A percentile compares a stretch with the other conserved stretches of the same genome.
Conservation (phyloP, 345 rosid genomes). For the Raphanus raphanistrum region DNA sequence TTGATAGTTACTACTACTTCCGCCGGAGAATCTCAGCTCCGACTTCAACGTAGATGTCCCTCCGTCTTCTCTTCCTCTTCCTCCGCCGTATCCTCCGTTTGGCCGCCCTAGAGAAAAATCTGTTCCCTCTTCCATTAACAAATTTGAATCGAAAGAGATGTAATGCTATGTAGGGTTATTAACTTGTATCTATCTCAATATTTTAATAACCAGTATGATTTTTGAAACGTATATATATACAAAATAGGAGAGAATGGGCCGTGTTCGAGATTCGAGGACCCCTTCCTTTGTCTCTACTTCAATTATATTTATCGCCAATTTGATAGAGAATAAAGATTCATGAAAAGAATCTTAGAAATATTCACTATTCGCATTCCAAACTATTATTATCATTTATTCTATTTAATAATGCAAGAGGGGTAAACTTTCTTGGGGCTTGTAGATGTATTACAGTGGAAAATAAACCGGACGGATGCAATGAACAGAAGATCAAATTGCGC, state of each 20-base stretch:
- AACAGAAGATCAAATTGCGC: slow-evolving; percentile 24
- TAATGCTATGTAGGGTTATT: slow-evolving; percentile 24
- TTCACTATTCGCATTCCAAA: slow-evolving; percentile 22
- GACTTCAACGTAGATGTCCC: slow-evolving; percentile 63
- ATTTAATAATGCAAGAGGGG: slow-evolving; percentile 36
- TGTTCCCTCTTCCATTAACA: slow-evolving; percentile 35
- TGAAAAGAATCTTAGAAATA: slow-evolving; percentile 34
- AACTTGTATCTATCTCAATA: slow-evolving; percentile 5
- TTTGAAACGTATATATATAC: slow-evolving; percentile 1
- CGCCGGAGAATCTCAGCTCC: slow-evolving; percentile 72
- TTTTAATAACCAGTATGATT: slow-evolving; percentile 14
- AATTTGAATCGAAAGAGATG: slow-evolving; percentile 18
- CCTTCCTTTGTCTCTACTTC: slow-evolving; percentile 35
- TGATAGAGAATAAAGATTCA: slow-evolving; percentile 25
- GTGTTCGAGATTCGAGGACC: slow-evolving; percentile 16
- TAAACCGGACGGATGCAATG: slow-evolving; percentile 23
- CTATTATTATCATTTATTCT: slow-evolving; percentile 2
- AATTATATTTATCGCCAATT: slow-evolving; percentile 4
- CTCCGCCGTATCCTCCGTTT: slow-evolving; percentile 31
- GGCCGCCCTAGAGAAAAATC: slow-evolving; percentile 40
- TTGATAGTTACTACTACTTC: slow-evolving; percentile 32
- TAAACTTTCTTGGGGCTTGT: slow-evolving; percentile 35
- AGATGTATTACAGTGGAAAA: slow-evolving; percentile 35
- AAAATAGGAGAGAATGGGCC: slow-evolving; percentile 30
- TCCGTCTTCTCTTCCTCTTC: slow-evolving; percentile 31